These are phyloP conservation scores for Vitis labrusca DNA, from an alignment of 164 flowering plant genomes.

Conservation along the genomic window DNA sequence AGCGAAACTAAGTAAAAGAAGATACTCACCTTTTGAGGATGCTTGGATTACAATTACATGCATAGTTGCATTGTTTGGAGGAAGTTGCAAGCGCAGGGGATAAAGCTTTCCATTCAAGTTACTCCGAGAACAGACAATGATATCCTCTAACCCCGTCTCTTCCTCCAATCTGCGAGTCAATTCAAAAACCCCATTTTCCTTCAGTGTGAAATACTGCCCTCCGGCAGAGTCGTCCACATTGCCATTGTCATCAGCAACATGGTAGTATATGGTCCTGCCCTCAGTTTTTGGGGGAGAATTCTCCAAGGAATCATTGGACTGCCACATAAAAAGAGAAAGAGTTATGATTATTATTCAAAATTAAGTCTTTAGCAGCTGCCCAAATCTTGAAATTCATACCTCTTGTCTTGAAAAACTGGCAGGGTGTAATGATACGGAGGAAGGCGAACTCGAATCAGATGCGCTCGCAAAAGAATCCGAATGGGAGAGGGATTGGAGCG, in stretches of 20 bases:
- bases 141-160: conserved; percentile 57
- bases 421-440: conserved; percentile 25
- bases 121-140: conserved; percentile 71
- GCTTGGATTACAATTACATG: conserved; percentile 65
- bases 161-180: conserved; percentile 68
- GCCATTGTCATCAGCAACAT: conserved; percentile 57
- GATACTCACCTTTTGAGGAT: conserved; percentile 50
- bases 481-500: conserved; percentile 15
- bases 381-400: conserved; percentile 29
- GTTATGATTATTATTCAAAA: not conserved
- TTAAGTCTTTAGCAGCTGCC: not conserved
- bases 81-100: conserved; percentile 88
- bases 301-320: conserved; percentile 58
- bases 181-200: conserved; percentile 67
- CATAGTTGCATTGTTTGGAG: conserved; percentile 81
- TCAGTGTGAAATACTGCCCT: conserved; percentile 48
- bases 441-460: conserved; percentile 25
- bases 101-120: conserved; percentile 76
- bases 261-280: conserved; percentile 69
- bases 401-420: conserved; percentile 39
- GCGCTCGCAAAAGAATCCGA: conserved; percentile 21
- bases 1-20: not conserved
- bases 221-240: conserved; percentile 46
- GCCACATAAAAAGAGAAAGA: conserved; percentile 16
- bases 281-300: conserved; percentile 57